These are phyloP conservation scores for Ploettnerulaceae sp. DNA, from an alignment of 2,329 filamentous ascomycete species.

Conservation along the genomic window DNA sequence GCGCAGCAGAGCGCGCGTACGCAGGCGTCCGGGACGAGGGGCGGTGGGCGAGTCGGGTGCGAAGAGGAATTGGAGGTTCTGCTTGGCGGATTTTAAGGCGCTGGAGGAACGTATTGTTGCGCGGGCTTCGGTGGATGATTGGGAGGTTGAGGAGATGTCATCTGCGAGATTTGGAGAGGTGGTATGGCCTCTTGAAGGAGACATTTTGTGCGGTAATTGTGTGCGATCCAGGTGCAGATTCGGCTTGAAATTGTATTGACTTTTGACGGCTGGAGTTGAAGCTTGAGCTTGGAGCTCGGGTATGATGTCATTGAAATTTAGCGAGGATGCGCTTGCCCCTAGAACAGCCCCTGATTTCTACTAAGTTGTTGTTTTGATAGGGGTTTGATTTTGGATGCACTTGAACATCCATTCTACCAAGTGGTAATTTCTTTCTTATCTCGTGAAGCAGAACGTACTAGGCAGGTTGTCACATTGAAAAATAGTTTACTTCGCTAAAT, in stretches of 20 bases:
- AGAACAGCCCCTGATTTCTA: too few species aligned
- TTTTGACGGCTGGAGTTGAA: not conserved
- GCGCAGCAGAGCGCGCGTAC: slow-evolving; percentile 32
- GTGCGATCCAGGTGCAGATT: not conserved
- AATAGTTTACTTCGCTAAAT: too few species aligned
- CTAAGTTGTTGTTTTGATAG: too few species aligned
- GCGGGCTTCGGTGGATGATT: slow-evolving; percentile 25
- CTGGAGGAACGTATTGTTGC: slow-evolving; percentile 28
- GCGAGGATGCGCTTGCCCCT: not conserved
- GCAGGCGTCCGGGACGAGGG: slow-evolving; percentile 26
- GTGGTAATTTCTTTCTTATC: too few species aligned
- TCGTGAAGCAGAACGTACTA: too few species aligned
- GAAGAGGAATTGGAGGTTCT: slow-evolving; percentile 31
- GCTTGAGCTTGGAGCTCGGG: not conserved
- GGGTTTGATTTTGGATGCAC: too few species aligned
- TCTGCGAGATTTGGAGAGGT: not conserved
- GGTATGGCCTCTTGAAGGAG: slow-evolving; percentile 18
- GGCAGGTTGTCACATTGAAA: too few species aligned
- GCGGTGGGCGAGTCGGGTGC: slow-evolving; percentile 25
- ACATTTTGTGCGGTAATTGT: slow-evolving; percentile 10
- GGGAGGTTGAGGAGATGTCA: slow-evolving; percentile 11
- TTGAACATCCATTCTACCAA: too few species aligned
- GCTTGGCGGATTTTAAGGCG: slow-evolving; percentile 27
- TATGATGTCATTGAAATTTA: slow-evolving; percentile 4
- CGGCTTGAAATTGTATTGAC: not conserved